phyloP scores from a whole-genome alignment of 2,329 filamentous ascomycete genomes.

The Trichophyton benhamiae region DNA sequence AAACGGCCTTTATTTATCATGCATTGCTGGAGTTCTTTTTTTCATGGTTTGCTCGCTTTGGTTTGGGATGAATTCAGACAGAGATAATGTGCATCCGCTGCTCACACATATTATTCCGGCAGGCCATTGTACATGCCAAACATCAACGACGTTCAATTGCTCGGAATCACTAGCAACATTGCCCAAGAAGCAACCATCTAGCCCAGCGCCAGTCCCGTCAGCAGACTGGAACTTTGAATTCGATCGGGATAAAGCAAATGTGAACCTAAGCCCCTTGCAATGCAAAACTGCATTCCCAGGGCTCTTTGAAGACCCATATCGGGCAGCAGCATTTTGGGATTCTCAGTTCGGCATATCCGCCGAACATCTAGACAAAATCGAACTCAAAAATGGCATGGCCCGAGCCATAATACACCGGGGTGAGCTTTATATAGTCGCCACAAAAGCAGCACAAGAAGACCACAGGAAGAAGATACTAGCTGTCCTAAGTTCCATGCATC shows the following conservation, averaged over 20 bases:
- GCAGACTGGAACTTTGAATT: constrained; percentile 23
- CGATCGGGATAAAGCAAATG: constrained; percentile 23
- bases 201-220: constrained; percentile 3
- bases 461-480: constrained; percentile 30
- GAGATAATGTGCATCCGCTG: constrained; percentile 25
- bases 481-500: constrained; percentile 37
- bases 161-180: constrained; percentile 20
- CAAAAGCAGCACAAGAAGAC: constrained; percentile 24
- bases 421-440: constrained; percentile 22
- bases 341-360: constrained; percentile 17
- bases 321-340: constrained; percentile 22
- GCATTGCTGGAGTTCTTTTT: neutral
- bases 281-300: constrained; percentile 26
- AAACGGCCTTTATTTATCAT: neutral
- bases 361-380: constrained; percentile 21
- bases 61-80: constrained; percentile 26
- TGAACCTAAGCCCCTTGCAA: constrained; percentile 19
- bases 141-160: constrained; percentile 30
- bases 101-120: constrained; percentile 30
- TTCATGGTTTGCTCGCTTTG: constrained; percentile 11
- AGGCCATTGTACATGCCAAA: constrained; percentile 28
- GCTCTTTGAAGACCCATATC: constrained; percentile 26
- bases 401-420: constrained; percentile 24
- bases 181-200: constrained; percentile 7
- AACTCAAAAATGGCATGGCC: constrained; percentile 23